Evolutionary conservation across 2,329 filamentous ascomycete genomes (phyloP).

Genomic region (Bipolaris bicolor): DNA sequence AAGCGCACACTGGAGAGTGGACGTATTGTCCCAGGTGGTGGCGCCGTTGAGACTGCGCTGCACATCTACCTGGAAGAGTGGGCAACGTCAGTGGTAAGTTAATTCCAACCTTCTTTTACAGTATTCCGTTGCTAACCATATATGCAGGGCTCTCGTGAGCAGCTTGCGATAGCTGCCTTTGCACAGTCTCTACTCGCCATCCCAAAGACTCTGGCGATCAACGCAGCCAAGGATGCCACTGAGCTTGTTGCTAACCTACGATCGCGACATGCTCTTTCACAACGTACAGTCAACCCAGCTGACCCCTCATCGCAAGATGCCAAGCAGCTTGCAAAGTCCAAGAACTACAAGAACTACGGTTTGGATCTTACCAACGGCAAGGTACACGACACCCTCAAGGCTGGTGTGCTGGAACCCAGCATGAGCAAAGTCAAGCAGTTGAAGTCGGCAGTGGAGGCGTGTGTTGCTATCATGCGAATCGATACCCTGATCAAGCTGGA

Average conservation of each 20-base stretch:
- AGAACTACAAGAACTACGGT: conserved; percentile 98
- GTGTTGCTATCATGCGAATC: conserved; percentile 98
- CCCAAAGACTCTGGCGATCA: conserved; percentile 94
- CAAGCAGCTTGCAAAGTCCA: conserved; percentile 88
- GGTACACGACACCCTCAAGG: conserved; percentile 91
- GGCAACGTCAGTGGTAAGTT: conserved; percentile 84
- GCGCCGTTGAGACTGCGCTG: conserved; percentile 96
- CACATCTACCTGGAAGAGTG: conserved; percentile 99
- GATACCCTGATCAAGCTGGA: conserved; percentile 98
- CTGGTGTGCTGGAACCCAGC: conserved; percentile 92
- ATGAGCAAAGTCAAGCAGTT: conserved; percentile 98
- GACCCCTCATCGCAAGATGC: conserved; percentile 71
- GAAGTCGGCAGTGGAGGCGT: conserved; percentile 98
- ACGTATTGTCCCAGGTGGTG: conserved; percentile 93
- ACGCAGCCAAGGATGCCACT: conserved; percentile 94
- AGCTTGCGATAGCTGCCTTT: conserved; percentile 97
- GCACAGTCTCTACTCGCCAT: conserved; percentile 92
- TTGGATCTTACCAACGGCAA: conserved; percentile 88
- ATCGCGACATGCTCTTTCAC: conserved; percentile 89
- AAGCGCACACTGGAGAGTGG: conserved; percentile 97
- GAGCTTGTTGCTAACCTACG: conserved; percentile 95
- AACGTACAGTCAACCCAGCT: conserved; percentile 77
- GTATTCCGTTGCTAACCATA: conserved; percentile 9
- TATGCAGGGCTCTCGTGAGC: conserved; percentile 79
- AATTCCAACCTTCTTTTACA: neutral